Evolutionary conservation across 164 flowering plant species (phyloP).

Genomic region (Nymphaea colorata): DNA sequence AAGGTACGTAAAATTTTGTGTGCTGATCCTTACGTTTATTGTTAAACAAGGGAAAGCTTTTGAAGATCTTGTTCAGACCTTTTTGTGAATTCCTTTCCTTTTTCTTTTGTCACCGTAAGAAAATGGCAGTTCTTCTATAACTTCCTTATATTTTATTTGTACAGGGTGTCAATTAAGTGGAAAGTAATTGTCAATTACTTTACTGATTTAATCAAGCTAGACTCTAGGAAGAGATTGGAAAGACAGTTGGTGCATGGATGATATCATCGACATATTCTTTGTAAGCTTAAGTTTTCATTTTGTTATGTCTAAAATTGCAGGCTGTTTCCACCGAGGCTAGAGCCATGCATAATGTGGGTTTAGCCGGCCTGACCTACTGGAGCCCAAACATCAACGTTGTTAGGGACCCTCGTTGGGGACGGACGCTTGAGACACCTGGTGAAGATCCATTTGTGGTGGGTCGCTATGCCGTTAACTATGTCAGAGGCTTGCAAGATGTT

Average conservation of each 20-base stretch:
- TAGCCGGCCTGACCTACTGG: slow-evolving; percentile 72
- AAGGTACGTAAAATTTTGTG: background rate
- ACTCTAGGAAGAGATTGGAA: no score
- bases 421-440: slow-evolving; percentile 76
- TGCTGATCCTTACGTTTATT: background rate
- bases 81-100: no score
- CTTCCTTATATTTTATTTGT: no score
- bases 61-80: no score
- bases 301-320: background rate
- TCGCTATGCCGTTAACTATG: slow-evolving; percentile 48
- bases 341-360: slow-evolving; percentile 78
- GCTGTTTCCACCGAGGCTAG: slow-evolving; percentile 80
- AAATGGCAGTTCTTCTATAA: no score
- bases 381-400: slow-evolving; percentile 76
- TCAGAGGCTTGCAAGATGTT: slow-evolving; percentile 53
- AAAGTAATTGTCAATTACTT: no score
- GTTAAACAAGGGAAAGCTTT: no score
- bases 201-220: no score
- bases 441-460: slow-evolving; percentile 58
- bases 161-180: no score
- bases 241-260: no score
- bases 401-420: slow-evolving; percentile 81
- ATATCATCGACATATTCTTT: no score
- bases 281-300: background rate
- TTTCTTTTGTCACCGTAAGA: no score